phyloP scores from a whole-genome alignment of 2,329 filamentous ascomycete species.

The Sphaerulina populicola region DNA sequence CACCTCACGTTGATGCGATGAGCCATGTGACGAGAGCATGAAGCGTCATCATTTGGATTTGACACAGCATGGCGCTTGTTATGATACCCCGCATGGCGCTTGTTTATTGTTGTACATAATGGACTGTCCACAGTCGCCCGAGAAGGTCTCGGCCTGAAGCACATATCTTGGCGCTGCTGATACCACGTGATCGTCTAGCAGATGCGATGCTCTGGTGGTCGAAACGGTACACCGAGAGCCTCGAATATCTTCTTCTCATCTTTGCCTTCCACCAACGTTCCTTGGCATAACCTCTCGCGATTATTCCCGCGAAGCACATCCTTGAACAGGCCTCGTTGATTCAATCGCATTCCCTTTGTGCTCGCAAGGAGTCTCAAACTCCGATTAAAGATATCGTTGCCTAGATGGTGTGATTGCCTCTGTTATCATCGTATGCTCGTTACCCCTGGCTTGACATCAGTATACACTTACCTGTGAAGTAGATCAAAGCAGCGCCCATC shows the following conservation, averaged over 20 bases:
- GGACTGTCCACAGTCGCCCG: background rate
- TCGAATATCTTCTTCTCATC: conserved; percentile 76
- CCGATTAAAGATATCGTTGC: conserved; percentile 84
- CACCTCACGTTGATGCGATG: background rate
- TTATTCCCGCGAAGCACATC: conserved; percentile 56
- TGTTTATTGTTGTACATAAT: background rate
- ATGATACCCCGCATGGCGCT: background rate
- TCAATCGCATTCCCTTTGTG: conserved; percentile 74
- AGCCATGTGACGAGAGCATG: background rate
- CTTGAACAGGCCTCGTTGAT: conserved; percentile 70
- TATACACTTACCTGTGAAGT: conserved; percentile 63
- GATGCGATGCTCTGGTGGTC: conserved; percentile 66
- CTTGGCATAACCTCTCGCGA: conserved; percentile 56
- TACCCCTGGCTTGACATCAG: no score
- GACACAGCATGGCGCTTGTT: background rate
- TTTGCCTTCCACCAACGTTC: conserved; percentile 62
- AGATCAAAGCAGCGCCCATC: conserved; percentile 78
- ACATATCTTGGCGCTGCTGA: background rate
- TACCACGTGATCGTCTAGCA: conserved; percentile 42
- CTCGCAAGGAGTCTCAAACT: conserved; percentile 72
- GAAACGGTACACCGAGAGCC: conserved; percentile 73
- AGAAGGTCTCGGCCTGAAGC: background rate
- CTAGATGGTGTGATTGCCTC: no score
- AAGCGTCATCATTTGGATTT: background rate
- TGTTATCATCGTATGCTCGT: no score